Evolutionary conservation across 1,139 yeast genomes (phyloP).

Genomic region (Candida anutae): DNA sequence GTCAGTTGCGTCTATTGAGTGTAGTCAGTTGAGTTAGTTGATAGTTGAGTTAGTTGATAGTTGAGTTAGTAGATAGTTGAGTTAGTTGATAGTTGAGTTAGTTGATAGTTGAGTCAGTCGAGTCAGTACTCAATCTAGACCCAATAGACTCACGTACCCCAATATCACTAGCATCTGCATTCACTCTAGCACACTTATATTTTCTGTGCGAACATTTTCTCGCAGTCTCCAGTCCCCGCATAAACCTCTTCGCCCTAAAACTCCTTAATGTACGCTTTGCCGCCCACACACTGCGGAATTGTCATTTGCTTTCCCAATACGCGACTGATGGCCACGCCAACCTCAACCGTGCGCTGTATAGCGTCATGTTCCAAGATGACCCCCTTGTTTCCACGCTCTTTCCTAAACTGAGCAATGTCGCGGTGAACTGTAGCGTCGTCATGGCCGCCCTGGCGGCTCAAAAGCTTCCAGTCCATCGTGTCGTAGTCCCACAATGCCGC

Average conservation of each 20-base stretch:
- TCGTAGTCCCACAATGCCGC: constrained; percentile 90
- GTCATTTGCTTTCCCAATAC: constrained; percentile 51
- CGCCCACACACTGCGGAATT: constrained; percentile 79
- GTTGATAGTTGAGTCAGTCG: too few relatives aligned
- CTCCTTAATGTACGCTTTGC: constrained; percentile 37
- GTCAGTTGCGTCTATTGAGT: too few relatives aligned
- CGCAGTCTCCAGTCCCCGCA: background rate
- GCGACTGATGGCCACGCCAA: constrained; percentile 49
- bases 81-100: too few relatives aligned
- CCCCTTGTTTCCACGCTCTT: constrained; percentile 38
- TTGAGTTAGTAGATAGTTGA: too few relatives aligned
- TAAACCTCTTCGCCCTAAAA: constrained; percentile 8
- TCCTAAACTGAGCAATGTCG: constrained; percentile 50
- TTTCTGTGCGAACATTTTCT: background rate
- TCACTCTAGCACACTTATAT: background rate
- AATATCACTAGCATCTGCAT: too few relatives aligned
- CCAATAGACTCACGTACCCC: too few relatives aligned
- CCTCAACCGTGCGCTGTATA: constrained; percentile 54
- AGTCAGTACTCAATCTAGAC: too few relatives aligned
- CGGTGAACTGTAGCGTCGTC: constrained; percentile 44
- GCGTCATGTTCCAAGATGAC: constrained; percentile 84
- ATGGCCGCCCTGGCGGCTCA: constrained; percentile 17
- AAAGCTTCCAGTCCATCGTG: constrained; percentile 83
- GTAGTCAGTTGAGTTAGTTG: too few relatives aligned
- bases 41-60: too few relatives aligned